These are phyloP conservation scores for Emericellopsis atlantica DNA, from an alignment of 2,329 filamentous ascomycete species.

Conservation along the genomic window DNA sequence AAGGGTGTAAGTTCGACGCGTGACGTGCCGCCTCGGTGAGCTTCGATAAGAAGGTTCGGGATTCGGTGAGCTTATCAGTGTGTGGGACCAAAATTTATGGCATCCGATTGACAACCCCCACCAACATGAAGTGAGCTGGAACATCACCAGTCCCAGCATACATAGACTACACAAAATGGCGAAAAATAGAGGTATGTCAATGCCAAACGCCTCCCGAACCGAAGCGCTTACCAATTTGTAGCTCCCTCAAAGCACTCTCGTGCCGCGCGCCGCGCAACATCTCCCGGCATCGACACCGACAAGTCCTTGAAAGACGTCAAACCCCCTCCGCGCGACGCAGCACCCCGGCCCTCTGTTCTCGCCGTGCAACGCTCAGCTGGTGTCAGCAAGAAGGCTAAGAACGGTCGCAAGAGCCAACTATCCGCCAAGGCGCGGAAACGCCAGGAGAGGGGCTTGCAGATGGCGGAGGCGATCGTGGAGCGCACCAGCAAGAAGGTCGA, in stretches of 20 bases:
- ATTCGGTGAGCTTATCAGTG: background rate
- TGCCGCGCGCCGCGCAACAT: slow-evolving; percentile 59
- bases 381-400: slow-evolving; percentile 60
- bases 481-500: slow-evolving; percentile 42
- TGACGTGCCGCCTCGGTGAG: background rate
- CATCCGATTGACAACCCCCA: background rate
- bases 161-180: slow-evolving; percentile 12
- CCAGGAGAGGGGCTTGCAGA: slow-evolving; percentile 44
- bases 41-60: background rate
- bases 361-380: slow-evolving; percentile 55
- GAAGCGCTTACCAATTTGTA: slow-evolving; percentile 17
- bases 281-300: slow-evolving; percentile 57
- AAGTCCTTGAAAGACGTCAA: slow-evolving; percentile 54
- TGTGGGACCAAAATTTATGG: background rate
- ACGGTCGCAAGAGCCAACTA: slow-evolving; percentile 37
- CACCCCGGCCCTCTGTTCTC: slow-evolving; percentile 51
- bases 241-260: slow-evolving; percentile 58
- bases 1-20: too few species aligned
- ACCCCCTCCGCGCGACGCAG: slow-evolving; percentile 26
- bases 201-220: background rate
- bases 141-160: background rate
- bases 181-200: slow-evolving; percentile 15
- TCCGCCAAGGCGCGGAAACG: slow-evolving; percentile 42
- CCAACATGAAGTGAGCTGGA: background rate
- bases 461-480: slow-evolving; percentile 46